Conservation (phyloP, 208 protist species). For the Acanthamoeba triangularis region DNA sequence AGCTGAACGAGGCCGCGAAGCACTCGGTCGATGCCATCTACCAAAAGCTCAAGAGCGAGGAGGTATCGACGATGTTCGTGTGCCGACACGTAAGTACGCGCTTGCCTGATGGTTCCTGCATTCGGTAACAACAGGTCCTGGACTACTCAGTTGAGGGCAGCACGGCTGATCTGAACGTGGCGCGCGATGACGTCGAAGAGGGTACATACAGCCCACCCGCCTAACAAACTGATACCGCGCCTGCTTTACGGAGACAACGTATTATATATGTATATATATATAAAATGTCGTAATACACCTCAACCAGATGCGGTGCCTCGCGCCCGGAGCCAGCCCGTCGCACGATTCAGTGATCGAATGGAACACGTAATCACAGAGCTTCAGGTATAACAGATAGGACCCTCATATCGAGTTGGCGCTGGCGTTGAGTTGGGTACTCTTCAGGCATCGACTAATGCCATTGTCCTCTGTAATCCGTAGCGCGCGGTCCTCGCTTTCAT, state of each 20-base stretch:
- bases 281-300: not conserved
- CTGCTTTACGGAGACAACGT: too few species aligned
- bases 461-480: not conserved
- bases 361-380: not conserved
- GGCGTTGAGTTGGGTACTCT: not conserved
- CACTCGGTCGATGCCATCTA: constrained; percentile 13
- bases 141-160: not conserved
- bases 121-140: too few species aligned
- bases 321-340: not conserved
- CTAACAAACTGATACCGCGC: too few species aligned
- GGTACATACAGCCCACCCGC: too few species aligned
- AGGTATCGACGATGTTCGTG: too few species aligned
- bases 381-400: not conserved
- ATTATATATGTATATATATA: not conserved
- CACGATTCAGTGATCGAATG: constrained; percentile 12
- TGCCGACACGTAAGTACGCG: too few species aligned
- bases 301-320: not conserved
- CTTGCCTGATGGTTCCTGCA: too few species aligned
- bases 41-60: constrained; percentile 35
- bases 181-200: not conserved
- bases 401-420: not conserved
- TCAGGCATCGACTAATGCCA: not conserved
- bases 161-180: not conserved
- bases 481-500: not conserved
- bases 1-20: constrained; percentile 38